Base-by-base conservation (phyloP, 2,329 filamentous ascomycete genomes). In the Diatrype stigma region DNA sequence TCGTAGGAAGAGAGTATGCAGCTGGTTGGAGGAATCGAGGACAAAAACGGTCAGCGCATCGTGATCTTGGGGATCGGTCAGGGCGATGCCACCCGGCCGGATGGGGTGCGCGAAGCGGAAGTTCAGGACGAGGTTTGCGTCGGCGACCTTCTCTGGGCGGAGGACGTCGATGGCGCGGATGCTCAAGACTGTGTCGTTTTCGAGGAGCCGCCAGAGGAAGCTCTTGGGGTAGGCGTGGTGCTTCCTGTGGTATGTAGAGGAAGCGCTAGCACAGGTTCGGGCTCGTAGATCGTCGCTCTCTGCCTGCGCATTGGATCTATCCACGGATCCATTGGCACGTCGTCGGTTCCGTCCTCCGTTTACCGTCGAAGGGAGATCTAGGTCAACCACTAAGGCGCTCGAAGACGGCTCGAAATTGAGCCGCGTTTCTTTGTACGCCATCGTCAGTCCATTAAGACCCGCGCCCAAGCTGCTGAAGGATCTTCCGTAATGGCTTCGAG, bases 141-240 rank as follows among this genome's bases (percentile, higher is more conserved):
- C 90, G 42, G 76, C 70, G 21, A 84, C 80, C 59, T 77, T 79
- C 54, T 77, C 78, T 58, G 78, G 81, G 73, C 81, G 91, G 66
- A 84, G 87, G 58, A 96, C 73, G 70, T 99, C 94, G 53, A 89
- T 84, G 38, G 84, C 85, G 64, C 90, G 87, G 47, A 99, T 78
- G 71, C 94, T 93, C 60, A 99, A 77, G 55, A 90, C 77, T 59
- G 82, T 88, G 63, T 85, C 84, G 62, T 90, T 84, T 63, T 96
- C 87, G 54, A 96, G 73, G 37, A 97, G 80, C 60, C 93, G 84
- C 94, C 94, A 99, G 45, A 96, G 79, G 66, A 97, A 95, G 69
- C 84, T 90, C 65, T 89, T 85, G 37, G 94, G 94, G 56, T 87
- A 85, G 56, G 81, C 77, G 63, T 87, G 83, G 67, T 87, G 81